Percentiles rank a stretch among this genome's conserved stretches.
These are phyloP conservation scores for Sapria himalayana DNA, from an alignment of 345 rosid species.

Conservation along the genomic window DNA sequence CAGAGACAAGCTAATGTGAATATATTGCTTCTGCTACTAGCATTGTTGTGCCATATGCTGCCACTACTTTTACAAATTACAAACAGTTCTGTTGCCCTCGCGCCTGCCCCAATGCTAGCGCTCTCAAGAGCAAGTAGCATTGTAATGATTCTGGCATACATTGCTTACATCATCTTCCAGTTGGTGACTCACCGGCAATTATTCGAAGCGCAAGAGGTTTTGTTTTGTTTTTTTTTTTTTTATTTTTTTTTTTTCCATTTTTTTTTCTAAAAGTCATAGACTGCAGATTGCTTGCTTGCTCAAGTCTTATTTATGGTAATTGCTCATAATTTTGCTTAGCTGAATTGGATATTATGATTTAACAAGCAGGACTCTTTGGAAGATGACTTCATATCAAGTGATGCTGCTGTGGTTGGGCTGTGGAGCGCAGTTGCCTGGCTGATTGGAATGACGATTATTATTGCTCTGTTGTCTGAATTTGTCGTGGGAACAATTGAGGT, in stretches of 20 bases:
- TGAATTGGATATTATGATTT: too few species aligned
- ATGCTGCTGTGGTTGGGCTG: constrained; percentile 51
- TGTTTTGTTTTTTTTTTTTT: background rate
- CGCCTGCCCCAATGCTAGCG: constrained; percentile 22
- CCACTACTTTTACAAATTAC: constrained; percentile 38
- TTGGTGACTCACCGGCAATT: constrained; percentile 49
- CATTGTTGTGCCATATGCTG: constrained; percentile 45
- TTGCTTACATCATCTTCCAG: constrained; percentile 62
- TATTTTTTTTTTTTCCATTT: background rate
- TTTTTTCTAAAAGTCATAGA: background rate
- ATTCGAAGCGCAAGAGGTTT: constrained; percentile 43
- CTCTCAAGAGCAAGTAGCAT: constrained; percentile 72
- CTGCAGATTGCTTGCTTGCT: too few species aligned
- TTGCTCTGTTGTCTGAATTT: constrained; percentile 60
- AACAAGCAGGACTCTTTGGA: background rate
- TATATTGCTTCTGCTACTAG: constrained; percentile 44
- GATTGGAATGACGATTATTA: constrained; percentile 53
- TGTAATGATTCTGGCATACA: constrained; percentile 59
- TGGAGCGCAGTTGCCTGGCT: constrained; percentile 77
- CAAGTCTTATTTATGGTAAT: too few species aligned
- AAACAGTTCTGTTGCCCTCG: constrained; percentile 12
- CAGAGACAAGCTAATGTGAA: constrained; percentile 91
- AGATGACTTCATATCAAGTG: constrained; percentile 18
- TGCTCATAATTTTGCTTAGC: too few species aligned
- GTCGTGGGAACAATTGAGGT: constrained; percentile 80